phyloP scores from a whole-genome alignment of 345 rosid species.

The Eucalyptus pumila region DNA sequence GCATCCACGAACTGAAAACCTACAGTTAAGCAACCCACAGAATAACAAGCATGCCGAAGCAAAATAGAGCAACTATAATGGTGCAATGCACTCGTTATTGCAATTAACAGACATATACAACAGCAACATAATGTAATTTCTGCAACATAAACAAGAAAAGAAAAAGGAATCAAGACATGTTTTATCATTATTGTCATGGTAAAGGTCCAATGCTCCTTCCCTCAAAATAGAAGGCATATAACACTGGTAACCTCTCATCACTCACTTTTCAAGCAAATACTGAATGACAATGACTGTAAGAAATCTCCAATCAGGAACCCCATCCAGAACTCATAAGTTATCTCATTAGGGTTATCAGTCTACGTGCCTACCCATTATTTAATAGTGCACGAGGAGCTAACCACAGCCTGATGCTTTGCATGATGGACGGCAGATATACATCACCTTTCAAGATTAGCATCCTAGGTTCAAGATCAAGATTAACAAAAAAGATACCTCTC shows the following conservation, averaged over 20 bases:
- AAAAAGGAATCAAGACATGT: background rate
- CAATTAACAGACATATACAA: background rate
- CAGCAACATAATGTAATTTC: background rate
- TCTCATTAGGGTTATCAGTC: background rate
- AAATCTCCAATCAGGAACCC: background rate
- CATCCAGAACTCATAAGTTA: background rate
- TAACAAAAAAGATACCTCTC: constrained; percentile 50
- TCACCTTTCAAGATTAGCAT: background rate
- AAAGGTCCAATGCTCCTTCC: background rate
- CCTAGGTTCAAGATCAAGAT: background rate
- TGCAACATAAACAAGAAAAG: background rate
- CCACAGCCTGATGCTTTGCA: background rate
- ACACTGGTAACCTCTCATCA: background rate
- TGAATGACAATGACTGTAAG: background rate
- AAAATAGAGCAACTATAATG: background rate
- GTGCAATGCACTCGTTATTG: background rate
- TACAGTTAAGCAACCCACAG: constrained; percentile 1
- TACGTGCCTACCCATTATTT: background rate
- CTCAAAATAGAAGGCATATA: background rate
- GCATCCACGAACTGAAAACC: constrained; percentile 99
- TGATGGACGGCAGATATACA: background rate
- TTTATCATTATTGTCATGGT: background rate
- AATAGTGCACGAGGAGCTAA: background rate
- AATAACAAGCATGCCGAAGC: background rate
- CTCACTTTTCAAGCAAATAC: background rate